Base-by-base conservation (phyloP, 306 rosid genomes). In the Delonix regia region DNA sequence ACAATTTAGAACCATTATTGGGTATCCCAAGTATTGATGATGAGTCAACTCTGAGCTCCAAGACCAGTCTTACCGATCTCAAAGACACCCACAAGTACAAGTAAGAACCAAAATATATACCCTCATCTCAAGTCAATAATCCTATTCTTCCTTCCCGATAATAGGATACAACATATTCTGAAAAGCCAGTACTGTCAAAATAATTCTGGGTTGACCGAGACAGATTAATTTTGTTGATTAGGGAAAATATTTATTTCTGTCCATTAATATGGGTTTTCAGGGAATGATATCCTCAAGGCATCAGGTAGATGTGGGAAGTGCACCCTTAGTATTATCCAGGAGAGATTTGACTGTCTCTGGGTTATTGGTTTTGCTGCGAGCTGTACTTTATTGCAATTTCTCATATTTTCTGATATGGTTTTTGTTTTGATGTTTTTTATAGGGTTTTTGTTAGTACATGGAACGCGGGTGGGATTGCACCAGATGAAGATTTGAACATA, bases 401-500 rank as follows among this genome's bases (percentile, higher is more conserved):
- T 72, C 8, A 34, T 18, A 2, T 19, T 44, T 74, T 67, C 75
- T 82, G 67, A 78, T 44, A 30, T 47, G 11, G 15, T 7, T 57
- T 75, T 79, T 13, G 78, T n/a, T 76, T 53, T 7, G 49, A 34
- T 36, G 69, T 74, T 44, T 21, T 75, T 86, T 47, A 71, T 10
- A 72, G 98, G 87, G 74, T 92, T 36, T 94, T 90, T 71, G 93
- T 87, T 27, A 88, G 97, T 83, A 92, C 98, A 30, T 94, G 98
- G 98, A 94, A 94, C 86, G 90, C 89, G 2, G 98, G 97, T 39
- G 98, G 97, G 48, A 52, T 87, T 88, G 92, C 93, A 85, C 97
- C 98, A 2, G 74, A 83, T 25, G 84, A 88, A 68, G 92, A 83
- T 76, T 75, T 92, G 83, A 80, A 84, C 11, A 36, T 94, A 13